Percentiles rank a stretch among this genome's conserved stretches.
phyloP scores from a whole-genome alignment of 495 filamentous ascomycete species.

The Penicillium maclennaniae region DNA sequence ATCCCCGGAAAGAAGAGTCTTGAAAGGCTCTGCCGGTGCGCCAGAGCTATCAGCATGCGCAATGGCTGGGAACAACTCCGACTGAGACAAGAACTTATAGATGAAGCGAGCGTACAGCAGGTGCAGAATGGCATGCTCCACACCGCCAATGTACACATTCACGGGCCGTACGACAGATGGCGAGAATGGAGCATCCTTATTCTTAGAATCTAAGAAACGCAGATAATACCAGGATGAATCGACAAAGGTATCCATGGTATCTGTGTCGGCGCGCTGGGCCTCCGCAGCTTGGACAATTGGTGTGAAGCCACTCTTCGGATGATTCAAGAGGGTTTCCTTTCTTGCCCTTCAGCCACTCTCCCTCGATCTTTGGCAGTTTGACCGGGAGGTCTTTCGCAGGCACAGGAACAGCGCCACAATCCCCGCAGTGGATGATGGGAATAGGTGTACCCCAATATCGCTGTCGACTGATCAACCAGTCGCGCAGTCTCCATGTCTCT shows the following conservation, averaged over 20 bases:
- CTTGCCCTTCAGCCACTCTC: slow-evolving; percentile 63
- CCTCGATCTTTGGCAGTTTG: slow-evolving; percentile 63
- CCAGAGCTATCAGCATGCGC: slow-evolving; percentile 25
- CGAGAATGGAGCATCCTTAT: slow-evolving; percentile 57
- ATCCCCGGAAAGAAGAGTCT: slow-evolving; percentile 75
- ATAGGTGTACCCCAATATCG: slow-evolving; percentile 91
- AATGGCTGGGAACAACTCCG: slow-evolving; percentile 48
- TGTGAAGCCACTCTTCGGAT: slow-evolving; percentile 69
- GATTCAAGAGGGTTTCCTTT: slow-evolving; percentile 74
- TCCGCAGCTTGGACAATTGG: slow-evolving; percentile 68
- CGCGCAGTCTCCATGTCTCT: slow-evolving; percentile 72
- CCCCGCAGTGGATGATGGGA: slow-evolving; percentile 77
- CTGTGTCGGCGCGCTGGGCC: slow-evolving; percentile 74
- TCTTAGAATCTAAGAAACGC: slow-evolving; percentile 69
- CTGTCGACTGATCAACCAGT: slow-evolving; percentile 87
- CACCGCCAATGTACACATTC: slow-evolving; percentile 80
- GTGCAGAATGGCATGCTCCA: slow-evolving; percentile 88
- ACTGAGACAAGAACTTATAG: slow-evolving; percentile 74
- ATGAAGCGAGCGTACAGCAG: slow-evolving; percentile 90
- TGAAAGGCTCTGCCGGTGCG: slow-evolving; percentile 65
- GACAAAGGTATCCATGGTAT: slow-evolving; percentile 95
- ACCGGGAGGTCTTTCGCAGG: slow-evolving; percentile 74
- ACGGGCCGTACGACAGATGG: slow-evolving; percentile 62
- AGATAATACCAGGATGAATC: slow-evolving; percentile 92
- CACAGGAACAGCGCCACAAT: slow-evolving; percentile 76